Evolutionary conservation across 2,329 filamentous ascomycete species (phyloP).

Genomic region (Alternaria consortialis): DNA sequence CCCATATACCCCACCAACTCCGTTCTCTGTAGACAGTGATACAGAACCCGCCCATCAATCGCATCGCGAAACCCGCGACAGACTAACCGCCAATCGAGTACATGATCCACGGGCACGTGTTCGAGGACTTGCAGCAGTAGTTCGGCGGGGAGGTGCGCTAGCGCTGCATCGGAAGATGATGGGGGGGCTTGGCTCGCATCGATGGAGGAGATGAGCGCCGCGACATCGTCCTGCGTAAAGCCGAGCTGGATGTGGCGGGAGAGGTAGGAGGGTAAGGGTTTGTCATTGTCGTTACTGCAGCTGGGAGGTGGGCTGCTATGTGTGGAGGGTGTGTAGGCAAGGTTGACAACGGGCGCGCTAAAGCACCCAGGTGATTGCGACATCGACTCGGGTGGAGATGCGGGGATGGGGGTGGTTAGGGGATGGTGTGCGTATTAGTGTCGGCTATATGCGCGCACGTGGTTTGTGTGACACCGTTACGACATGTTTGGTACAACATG

Average conservation of each 20-base stretch:
- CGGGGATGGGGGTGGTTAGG: constrained; percentile 8
- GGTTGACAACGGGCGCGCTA: not conserved
- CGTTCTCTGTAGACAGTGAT: constrained; percentile 30
- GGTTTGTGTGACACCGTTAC: not conserved
- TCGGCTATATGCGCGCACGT: not conserved
- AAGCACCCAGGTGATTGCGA: constrained; percentile 3
- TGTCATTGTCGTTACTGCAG: not conserved
- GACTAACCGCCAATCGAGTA: constrained; percentile 41
- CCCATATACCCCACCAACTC: constrained; percentile 38
- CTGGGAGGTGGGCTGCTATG: not conserved
- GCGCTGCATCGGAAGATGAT: not conserved
- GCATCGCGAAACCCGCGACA: constrained; percentile 44
- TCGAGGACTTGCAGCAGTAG: constrained; percentile 40
- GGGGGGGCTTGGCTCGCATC: constrained; percentile 37
- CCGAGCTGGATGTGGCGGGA: constrained; percentile 33
- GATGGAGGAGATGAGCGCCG: constrained; percentile 39
- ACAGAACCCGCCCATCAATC: constrained; percentile 42
- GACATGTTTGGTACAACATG: not conserved
- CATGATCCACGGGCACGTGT: constrained; percentile 35
- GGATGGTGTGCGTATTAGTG: constrained; percentile 7
- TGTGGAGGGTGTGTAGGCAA: not conserved
- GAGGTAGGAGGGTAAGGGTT: constrained; percentile 33
- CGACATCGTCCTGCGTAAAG: constrained; percentile 38
- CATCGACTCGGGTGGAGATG: constrained; percentile 11
- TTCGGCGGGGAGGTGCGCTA: constrained; percentile 43